Evolutionary conservation across 192 early-diverging fungal species (phyloP).

Genomic region (Coemansia sp.): DNA sequence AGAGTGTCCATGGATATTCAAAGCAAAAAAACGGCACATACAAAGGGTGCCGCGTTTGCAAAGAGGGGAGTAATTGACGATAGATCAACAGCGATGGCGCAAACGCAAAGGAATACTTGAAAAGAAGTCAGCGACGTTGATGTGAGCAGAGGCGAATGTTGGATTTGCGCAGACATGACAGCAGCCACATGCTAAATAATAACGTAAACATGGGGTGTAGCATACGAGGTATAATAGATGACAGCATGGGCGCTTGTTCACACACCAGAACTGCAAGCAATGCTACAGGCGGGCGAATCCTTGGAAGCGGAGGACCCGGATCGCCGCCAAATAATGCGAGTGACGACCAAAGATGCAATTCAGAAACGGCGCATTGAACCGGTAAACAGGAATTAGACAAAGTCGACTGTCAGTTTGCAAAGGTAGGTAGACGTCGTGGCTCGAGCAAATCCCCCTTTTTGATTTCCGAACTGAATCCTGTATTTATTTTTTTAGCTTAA

Average conservation of each 20-base stretch:
- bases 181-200: background rate
- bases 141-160: background rate
- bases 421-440: slow-evolving; percentile 1
- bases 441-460: background rate
- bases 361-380: background rate
- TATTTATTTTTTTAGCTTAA: background rate
- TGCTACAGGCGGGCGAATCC: background rate
- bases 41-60: no score
- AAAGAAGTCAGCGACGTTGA: background rate
- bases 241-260: background rate
- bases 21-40: no score
- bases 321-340: background rate
- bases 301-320: background rate
- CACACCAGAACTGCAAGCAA: background rate
- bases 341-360: slow-evolving; percentile 6
- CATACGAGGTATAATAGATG: background rate
- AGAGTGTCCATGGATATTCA: no score
- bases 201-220: background rate
- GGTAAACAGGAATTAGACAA: background rate
- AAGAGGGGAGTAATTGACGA: background rate
- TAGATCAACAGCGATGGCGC: no score
- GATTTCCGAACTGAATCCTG: slow-evolving; percentile 1
- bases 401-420: background rate
- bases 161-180: background rate
- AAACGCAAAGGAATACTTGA: background rate